Conservation (phyloP, 495 filamentous ascomycete genomes). For the Jackrogersella minutella region DNA sequence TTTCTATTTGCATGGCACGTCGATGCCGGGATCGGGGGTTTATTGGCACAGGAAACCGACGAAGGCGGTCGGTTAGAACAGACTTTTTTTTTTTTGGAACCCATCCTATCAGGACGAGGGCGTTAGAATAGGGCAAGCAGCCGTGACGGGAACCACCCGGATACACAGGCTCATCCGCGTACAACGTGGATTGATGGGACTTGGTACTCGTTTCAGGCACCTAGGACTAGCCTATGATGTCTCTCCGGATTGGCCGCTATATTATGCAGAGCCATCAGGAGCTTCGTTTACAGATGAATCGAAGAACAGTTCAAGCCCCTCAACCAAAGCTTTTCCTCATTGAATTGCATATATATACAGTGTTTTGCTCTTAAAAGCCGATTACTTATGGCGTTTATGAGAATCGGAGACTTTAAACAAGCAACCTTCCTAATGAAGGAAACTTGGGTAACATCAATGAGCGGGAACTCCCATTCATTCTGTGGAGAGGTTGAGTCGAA, state of each 20-base stretch:
- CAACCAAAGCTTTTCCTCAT: constrained; percentile 15
- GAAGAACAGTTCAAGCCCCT: constrained; percentile 47
- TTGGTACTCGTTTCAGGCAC: constrained; percentile 43
- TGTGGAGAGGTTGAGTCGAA: constrained; percentile 28
- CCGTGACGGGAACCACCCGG: constrained; percentile 18
- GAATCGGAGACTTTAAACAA: not conserved
- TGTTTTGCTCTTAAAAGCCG: not conserved
- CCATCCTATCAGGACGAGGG: constrained; percentile 19
- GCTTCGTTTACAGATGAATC: constrained; percentile 38
- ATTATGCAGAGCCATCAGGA: constrained; percentile 22
- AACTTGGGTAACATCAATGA: constrained; percentile 7
- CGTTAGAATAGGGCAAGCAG: constrained; percentile 37
- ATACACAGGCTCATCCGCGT: constrained; percentile 42
- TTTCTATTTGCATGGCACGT: constrained; percentile 49
- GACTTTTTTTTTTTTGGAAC: constrained; percentile 25
- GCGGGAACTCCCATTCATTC: constrained; percentile 27
- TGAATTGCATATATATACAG: constrained; percentile 19
- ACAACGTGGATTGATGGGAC: constrained; percentile 49
- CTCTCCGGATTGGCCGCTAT: constrained; percentile 26
- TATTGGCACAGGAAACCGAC: constrained; percentile 33
- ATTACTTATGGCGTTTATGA: not conserved
- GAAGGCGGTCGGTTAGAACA: constrained; percentile 37
- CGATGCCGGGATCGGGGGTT: constrained; percentile 42
- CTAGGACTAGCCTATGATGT: constrained; percentile 31
- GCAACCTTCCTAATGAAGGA: constrained; percentile 29